Conservation (phyloP, 2,329 filamentous ascomycete species). For the Beauveria brongniartii region DNA sequence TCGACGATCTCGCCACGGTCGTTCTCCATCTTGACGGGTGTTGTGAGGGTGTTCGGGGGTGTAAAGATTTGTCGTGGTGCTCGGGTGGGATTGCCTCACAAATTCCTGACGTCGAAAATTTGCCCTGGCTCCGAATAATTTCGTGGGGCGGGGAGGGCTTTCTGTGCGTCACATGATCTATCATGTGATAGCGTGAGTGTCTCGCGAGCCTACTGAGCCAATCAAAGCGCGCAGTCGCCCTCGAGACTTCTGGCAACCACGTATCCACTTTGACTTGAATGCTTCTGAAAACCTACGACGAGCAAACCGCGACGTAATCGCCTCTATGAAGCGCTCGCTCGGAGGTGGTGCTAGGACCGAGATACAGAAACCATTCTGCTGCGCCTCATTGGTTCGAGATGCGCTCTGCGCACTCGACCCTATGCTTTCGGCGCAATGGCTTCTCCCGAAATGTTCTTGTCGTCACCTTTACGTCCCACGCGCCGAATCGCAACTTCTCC, state of each 20-base stretch:
- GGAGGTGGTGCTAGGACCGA: neutral
- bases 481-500: slow-evolving; percentile 26
- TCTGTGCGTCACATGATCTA: slow-evolving; percentile 24
- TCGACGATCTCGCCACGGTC: slow-evolving; percentile 99
- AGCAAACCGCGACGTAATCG: neutral
- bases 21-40: slow-evolving; percentile 87
- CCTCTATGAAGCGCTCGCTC: neutral
- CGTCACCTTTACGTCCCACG: slow-evolving; percentile 22
- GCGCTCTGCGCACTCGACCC: slow-evolving; percentile 39
- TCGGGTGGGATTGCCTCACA: slow-evolving; percentile 21
- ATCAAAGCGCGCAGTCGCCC: slow-evolving; percentile 4
- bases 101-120: slow-evolving; percentile 24
- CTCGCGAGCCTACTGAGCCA: slow-evolving; percentile 19
- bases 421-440: slow-evolving; percentile 22
- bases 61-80: slow-evolving; percentile 18
- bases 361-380: slow-evolving; percentile 6
- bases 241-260: neutral
- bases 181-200: slow-evolving; percentile 28
- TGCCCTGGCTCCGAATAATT: slow-evolving; percentile 26
- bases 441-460: slow-evolving; percentile 24
- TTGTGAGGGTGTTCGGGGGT: slow-evolving; percentile 22
- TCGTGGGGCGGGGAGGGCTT: slow-evolving; percentile 30
- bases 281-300: neutral
- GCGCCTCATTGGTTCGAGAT: slow-evolving; percentile 25
- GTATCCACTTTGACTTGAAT: slow-evolving; percentile 1